A percentile compares a stretch with the other conserved stretches of the same genome.
phyloP scores from a whole-genome alignment of 2,329 filamentous ascomycete genomes.

The Leptoxyphium fumago region DNA sequence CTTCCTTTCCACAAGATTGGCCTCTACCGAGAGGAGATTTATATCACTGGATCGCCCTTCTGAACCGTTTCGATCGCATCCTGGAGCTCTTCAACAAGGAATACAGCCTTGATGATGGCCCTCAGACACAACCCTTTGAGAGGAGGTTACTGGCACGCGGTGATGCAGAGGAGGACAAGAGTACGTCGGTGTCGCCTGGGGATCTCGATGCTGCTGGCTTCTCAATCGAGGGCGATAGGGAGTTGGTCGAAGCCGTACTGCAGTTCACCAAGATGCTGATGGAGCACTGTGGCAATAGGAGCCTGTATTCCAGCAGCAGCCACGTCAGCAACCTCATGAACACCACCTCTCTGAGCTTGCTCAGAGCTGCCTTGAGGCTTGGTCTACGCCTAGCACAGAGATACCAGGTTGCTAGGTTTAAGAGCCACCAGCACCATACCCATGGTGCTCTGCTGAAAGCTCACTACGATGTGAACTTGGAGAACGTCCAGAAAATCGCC shows the following conservation, averaged over 20 bases:
- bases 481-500: slow-evolving; percentile 61
- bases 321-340: slow-evolving; percentile 82
- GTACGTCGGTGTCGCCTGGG: slow-evolving; percentile 1
- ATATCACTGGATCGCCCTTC: slow-evolving; percentile 91
- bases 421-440: slow-evolving; percentile 44
- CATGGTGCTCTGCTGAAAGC: slow-evolving; percentile 56
- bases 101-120: slow-evolving; percentile 67
- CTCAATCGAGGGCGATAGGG: slow-evolving; percentile 59
- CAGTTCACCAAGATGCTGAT: slow-evolving; percentile 76
- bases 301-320: slow-evolving; percentile 85
- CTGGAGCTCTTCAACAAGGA: slow-evolving; percentile 66
- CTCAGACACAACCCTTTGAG: slow-evolving; percentile 64
- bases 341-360: slow-evolving; percentile 64
- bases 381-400: slow-evolving; percentile 78
- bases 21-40: slow-evolving; percentile 89
- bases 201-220: slow-evolving; percentile 37
- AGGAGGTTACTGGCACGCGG: slow-evolving; percentile 49
- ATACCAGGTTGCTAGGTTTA: slow-evolving; percentile 76
- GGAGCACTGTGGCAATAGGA: slow-evolving; percentile 92
- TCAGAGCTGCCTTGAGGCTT: slow-evolving; percentile 66
- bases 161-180: slow-evolving; percentile 31
- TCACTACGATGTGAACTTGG: slow-evolving; percentile 61
- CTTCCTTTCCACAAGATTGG: slow-evolving; percentile 76
- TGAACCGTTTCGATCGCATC: slow-evolving; percentile 87
- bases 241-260: slow-evolving; percentile 66